Evolutionary conservation across 192 early-diverging fungal species (phyloP), one percentile per base, ranked within the genome.

Genomic region (Blastocladiella britannica): DNA sequence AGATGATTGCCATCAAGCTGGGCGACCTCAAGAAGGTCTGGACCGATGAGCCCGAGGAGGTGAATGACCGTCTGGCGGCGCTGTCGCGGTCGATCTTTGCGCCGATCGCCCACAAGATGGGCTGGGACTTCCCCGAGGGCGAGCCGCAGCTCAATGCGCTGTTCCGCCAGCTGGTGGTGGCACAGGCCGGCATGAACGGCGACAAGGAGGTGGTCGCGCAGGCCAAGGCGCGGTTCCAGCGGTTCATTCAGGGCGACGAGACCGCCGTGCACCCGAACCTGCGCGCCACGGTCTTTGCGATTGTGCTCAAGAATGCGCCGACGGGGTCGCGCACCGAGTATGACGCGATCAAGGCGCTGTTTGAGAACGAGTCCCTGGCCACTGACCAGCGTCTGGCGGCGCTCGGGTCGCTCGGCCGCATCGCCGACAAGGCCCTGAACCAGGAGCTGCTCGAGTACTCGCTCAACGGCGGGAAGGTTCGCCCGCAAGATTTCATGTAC

Each of bases 101-200:
- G 5, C 60, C 67, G 55, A 78, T 83, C 59, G 82, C 76, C 5
- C 67, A 64, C 24, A 54, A 69, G 4, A 59, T 87, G 30, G 86
- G 86, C 20, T 85, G 66, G 65, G 67, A 72, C 7, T 79, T 69
- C 61, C 62, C 67, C 51, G 62, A 56, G 55, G 60, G 56, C 4
- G 87, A 91, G 37, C 69, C 71, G 28, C 69, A 82, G 51, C 62
- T 80, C 1, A 67, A 70, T 0, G 63, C 67, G 12, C 65, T 80
- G n/a, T 70, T 83, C 56, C 78, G 86, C 24, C 68, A 70, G 0
- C 72, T 82, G 6, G 76, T 77, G 18, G 72, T 88, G n/a, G 63
- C 63, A 7, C 68, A 69, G 23, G 81, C 85, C 0, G 85, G 72
- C 20, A 56, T 60, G 55, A 72, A 77, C 3, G 75, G 71, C 31